These are phyloP conservation scores for Penicillium fuscoglaucum DNA, from an alignment of 2,329 filamentous ascomycete species.

Conservation along the genomic window DNA sequence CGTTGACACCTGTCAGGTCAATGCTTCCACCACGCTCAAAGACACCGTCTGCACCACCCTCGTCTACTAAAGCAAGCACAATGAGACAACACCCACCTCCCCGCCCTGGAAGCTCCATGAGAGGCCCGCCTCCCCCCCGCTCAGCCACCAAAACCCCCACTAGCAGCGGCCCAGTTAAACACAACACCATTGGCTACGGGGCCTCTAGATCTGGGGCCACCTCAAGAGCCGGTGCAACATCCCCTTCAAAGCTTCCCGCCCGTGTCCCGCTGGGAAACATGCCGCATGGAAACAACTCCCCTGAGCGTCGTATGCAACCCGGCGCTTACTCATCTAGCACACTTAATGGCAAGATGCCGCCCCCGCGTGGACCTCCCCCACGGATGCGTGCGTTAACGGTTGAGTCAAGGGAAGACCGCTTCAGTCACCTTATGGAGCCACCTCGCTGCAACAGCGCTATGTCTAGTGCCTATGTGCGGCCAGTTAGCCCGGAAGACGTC, in stretches of 20 bases:
- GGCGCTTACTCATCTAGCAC: conserved; percentile 44
- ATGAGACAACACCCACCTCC: conserved; percentile 30
- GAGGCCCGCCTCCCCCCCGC: conserved; percentile 43
- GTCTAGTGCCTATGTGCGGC: conserved; percentile 55
- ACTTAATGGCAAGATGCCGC: conserved; percentile 52
- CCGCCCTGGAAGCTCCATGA: conserved; percentile 39
- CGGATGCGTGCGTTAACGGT: conserved; percentile 84
- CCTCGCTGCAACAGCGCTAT: conserved; percentile 55
- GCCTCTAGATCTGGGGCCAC: conserved; percentile 35
- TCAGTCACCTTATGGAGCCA: conserved; percentile 38
- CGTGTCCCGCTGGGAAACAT: conserved; percentile 50
- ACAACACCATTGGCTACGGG: conserved; percentile 38
- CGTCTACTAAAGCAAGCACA: conserved; percentile 29
- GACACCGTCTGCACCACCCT: conserved; percentile 43
- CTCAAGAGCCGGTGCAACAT: conserved; percentile 38
- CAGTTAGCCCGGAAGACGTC: conserved; percentile 73
- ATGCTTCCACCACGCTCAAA: conserved; percentile 62
- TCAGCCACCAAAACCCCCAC: conserved; percentile 51
- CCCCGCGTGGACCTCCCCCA: conserved; percentile 68
- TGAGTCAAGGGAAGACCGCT: conserved; percentile 48
- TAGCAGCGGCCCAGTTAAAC: conserved; percentile 40
- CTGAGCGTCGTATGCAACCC: conserved; percentile 63
- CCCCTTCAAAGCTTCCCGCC: conserved; percentile 51
- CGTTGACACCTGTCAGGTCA: conserved; percentile 65
- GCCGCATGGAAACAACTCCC: conserved; percentile 67